These are phyloP conservation scores for Manihot esculenta DNA, from an alignment of 441 rosid species.

Conservation along the genomic window DNA sequence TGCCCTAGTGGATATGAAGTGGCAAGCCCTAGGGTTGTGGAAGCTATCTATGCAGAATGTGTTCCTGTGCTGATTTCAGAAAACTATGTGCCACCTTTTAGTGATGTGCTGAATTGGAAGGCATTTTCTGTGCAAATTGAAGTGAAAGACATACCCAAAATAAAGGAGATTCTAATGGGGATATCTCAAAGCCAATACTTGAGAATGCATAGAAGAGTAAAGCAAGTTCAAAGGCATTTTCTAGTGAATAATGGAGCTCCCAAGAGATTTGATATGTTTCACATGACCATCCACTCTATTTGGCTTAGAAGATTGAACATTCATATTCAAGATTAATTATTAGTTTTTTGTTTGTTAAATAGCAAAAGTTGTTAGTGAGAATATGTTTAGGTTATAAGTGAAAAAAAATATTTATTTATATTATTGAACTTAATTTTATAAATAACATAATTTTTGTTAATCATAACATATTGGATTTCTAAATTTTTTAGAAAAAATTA, in stretches of 20 bases:
- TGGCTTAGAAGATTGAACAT: constrained; percentile 81
- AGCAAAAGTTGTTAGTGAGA: no score
- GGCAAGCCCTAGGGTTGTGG: constrained; percentile 82
- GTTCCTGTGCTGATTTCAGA: constrained; percentile 75
- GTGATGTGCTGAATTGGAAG: constrained; percentile 80
- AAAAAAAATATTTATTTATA: no score
- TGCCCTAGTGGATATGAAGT: constrained; percentile 93
- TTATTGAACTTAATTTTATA: no score
- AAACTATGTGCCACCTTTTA: constrained; percentile 64
- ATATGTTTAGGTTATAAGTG: no score
- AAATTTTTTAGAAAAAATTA: no score
- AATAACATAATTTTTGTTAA: no score
- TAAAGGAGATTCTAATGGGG: constrained; percentile 61
- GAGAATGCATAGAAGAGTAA: constrained; percentile 49
- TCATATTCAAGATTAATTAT: constrained; percentile 23
- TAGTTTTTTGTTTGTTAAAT: no score
- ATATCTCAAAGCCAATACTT: constrained; percentile 51
- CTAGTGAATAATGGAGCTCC: constrained; percentile 57
- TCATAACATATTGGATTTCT: no score
- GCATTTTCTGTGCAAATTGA: constrained; percentile 58
- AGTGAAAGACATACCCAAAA: constrained; percentile 49
- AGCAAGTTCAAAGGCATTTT: constrained; percentile 63
- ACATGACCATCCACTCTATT: constrained; percentile 75
- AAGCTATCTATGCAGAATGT: constrained; percentile 75
- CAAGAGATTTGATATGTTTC: constrained; percentile 69